Percentiles rank a stretch among this genome's conserved stretches.
These are phyloP conservation scores for Talaromyces sp. DNA, from an alignment of 2,329 filamentous ascomycete genomes.

Conservation along the genomic window DNA sequence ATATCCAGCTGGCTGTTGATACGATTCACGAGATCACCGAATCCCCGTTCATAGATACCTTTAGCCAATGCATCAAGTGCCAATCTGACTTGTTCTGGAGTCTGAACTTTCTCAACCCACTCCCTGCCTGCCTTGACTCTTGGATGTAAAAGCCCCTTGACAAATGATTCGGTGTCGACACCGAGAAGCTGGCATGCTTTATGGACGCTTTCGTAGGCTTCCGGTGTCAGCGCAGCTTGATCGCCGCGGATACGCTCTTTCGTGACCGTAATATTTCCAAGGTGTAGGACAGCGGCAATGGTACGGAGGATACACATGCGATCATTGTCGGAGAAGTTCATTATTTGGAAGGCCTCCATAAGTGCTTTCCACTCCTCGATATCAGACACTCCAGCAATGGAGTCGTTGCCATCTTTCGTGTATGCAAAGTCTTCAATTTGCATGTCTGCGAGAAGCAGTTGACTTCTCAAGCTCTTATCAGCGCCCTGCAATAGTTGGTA, in stretches of 20 bases:
- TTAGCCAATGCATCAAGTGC: conserved; percentile 88
- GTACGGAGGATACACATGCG: conserved; percentile 79
- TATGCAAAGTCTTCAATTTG: conserved; percentile 87
- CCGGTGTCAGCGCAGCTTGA: conserved; percentile 74
- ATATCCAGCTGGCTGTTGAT: conserved; percentile 91
- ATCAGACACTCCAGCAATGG: conserved; percentile 85
- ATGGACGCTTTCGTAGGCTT: conserved; percentile 68
- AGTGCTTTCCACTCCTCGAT: conserved; percentile 82
- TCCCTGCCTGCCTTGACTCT: conserved; percentile 92
- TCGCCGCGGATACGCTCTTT: conserved; percentile 89
- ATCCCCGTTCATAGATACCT: conserved; percentile 94
- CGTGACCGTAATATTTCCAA: conserved; percentile 84
- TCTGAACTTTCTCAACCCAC: conserved; percentile 98
- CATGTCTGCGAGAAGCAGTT: conserved; percentile 68
- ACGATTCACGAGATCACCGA: conserved; percentile 82
- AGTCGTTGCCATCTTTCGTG: conserved; percentile 84
- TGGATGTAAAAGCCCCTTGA: conserved; percentile 84
- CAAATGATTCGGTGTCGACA: conserved; percentile 76
- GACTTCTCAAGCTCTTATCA: conserved; percentile 64
- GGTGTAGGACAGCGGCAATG: conserved; percentile 82
- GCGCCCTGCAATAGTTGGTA: conserved; percentile 91
- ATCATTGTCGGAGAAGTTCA: conserved; percentile 85
- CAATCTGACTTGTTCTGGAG: conserved; percentile 88
- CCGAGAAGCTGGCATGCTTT: conserved; percentile 80
- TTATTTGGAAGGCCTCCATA: conserved; percentile 87